Evolutionary conservation across 305 asterid genomes (phyloP).

Genomic region (Fraxinus paxiana): DNA sequence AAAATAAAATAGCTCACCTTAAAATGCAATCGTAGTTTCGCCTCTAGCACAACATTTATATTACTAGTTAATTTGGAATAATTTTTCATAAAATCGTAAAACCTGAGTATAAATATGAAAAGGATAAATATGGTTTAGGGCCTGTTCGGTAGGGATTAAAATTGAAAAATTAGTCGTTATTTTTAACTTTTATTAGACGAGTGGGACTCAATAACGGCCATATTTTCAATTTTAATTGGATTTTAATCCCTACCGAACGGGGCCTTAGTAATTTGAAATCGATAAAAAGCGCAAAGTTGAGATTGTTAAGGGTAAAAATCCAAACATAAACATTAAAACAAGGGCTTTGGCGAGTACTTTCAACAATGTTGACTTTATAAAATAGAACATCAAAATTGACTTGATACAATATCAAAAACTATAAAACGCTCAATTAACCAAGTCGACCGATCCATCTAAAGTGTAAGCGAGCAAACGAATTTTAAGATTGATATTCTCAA

Average conservation of each 20-base stretch:
- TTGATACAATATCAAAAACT: not conserved
- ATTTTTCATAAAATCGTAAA: not conserved
- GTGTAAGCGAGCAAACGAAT: not conserved
- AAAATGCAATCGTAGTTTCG: not conserved
- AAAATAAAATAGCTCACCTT: not conserved
- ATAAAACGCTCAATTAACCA: not conserved
- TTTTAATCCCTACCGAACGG: no score
- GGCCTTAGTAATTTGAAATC: not conserved
- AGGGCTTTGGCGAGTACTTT: not conserved
- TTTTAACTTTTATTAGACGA: no score
- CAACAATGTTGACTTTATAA: not conserved
- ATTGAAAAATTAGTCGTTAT: no score
- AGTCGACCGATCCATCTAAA: not conserved
- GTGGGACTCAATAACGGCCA: no score
- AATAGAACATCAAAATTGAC: not conserved
- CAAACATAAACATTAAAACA: not conserved
- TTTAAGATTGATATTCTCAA: not conserved
- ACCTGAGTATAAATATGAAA: not conserved
- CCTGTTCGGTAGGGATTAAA: no score
- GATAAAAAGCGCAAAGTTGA: not conserved
- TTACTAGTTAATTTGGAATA: not conserved
- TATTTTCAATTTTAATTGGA: no score
- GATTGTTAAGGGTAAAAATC: not conserved
- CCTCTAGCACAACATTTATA: not conserved
- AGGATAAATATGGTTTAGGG: not conserved